These are phyloP conservation scores for Irpex sp. DNA, from an alignment of 1,284 basidiomycete species.

Conservation along the genomic window DNA sequence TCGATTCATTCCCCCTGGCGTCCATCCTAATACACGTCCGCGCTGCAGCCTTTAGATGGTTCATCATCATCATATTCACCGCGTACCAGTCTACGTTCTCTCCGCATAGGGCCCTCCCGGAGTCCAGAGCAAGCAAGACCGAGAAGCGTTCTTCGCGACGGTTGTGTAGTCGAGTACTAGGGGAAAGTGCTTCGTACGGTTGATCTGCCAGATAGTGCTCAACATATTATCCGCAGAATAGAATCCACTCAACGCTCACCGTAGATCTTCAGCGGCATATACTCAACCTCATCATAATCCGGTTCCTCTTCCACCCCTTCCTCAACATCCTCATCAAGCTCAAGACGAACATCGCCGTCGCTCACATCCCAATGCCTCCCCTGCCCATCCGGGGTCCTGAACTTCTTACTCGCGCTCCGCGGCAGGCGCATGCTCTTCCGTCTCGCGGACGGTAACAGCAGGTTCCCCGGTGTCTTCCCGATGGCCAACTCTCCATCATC, in stretches of 20 bases:
- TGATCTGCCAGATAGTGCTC: no score
- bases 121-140: no score
- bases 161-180: constrained; percentile 4
- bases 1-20: constrained; percentile 19
- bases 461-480: constrained; percentile 32
- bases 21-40: no score
- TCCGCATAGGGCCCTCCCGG: constrained; percentile 49
- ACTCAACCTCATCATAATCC: constrained; percentile 48
- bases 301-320: constrained; percentile 30
- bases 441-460: constrained; percentile 57
- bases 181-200: no score
- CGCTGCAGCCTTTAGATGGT: constrained; percentile 28
- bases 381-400: constrained; percentile 64
- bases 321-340: not conserved
- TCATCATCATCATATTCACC: constrained; percentile 17
- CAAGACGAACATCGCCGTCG: constrained; percentile 50
- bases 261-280: no score
- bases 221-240: no score
- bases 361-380: constrained; percentile 75
- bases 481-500: constrained; percentile 9
- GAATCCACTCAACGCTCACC: no score
- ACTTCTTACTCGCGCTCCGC: no score
- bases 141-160: not conserved
- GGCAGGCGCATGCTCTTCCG: no score
- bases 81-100: no score